Evolutionary conservation across 169 alveolate species (phyloP).

Genomic region (Perkinsus marinus): DNA sequence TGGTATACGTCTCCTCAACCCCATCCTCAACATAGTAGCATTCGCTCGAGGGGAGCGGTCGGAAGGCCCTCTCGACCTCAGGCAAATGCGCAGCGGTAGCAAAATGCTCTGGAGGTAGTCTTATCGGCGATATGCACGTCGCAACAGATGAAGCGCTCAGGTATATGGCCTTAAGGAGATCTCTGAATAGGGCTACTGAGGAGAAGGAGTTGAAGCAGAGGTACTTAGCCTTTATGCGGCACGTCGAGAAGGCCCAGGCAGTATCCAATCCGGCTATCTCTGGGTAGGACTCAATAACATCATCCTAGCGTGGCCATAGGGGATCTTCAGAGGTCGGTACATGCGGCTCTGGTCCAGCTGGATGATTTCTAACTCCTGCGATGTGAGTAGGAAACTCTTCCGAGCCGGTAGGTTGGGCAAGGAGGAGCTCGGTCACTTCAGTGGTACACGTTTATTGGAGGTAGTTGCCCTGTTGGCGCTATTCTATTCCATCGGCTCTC

Average conservation of each 20-base stretch:
- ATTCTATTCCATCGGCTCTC: no score
- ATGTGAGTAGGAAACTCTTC: not conserved
- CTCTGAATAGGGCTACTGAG: not conserved
- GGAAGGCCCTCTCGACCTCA: not conserved
- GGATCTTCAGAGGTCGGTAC: not conserved
- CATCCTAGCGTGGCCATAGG: not conserved
- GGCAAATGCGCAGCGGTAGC: not conserved
- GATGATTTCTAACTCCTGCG: not conserved
- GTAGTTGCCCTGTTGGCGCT: no score
- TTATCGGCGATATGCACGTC: not conserved
- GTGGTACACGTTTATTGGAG: not conserved
- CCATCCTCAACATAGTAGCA: not conserved
- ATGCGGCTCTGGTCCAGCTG: not conserved
- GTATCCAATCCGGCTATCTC: not conserved
- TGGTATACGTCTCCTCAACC: not conserved
- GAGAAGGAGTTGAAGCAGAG: not conserved
- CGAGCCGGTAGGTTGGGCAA: not conserved
- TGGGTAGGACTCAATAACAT: not conserved
- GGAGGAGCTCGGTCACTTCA: not conserved
- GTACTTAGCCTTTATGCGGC: not conserved
- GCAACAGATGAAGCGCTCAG: not conserved
- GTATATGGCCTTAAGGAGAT: not conserved
- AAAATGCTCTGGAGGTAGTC: not conserved
- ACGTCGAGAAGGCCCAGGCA: not conserved
- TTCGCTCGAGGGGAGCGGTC: not conserved